Evolutionary conservation across 306 rosid species (phyloP).

Genomic region (Cucumis melo): DNA sequence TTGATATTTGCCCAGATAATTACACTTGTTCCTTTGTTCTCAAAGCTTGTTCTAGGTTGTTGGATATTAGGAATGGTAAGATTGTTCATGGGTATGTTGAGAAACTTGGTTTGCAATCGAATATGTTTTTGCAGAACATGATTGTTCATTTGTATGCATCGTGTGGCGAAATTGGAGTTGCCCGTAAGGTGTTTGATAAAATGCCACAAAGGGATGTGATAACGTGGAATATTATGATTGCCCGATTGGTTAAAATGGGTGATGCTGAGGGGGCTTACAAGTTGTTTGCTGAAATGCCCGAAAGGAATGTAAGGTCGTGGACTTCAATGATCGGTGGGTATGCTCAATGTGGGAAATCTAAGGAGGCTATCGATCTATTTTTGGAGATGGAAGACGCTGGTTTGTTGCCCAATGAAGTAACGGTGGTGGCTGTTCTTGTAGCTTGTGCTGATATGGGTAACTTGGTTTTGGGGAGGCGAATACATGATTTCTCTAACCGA

Average conservation of each 20-base stretch:
- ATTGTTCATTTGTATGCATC: slow-evolving; percentile 20
- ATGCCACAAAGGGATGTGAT: slow-evolving; percentile 36
- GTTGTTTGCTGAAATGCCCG: slow-evolving; percentile 24
- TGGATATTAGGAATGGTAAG: slow-evolving; percentile 27
- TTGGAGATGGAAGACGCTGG: slow-evolving; percentile 31
- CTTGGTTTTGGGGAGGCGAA: slow-evolving; percentile 30
- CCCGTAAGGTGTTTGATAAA: slow-evolving; percentile 33
- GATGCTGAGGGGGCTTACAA: slow-evolving; percentile 25
- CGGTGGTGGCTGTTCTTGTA: slow-evolving; percentile 31
- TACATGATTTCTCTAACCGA: slow-evolving; percentile 23
- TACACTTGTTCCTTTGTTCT: slow-evolving; percentile 37
- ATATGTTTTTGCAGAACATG: slow-evolving; percentile 31
- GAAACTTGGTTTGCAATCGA: slow-evolving; percentile 35
- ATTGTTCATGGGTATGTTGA: slow-evolving; percentile 33
- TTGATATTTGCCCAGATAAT: slow-evolving; percentile 20
- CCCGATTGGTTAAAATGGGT: slow-evolving; percentile 22
- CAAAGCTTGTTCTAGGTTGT: slow-evolving; percentile 27
- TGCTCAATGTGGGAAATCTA: slow-evolving; percentile 36
- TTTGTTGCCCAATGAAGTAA: slow-evolving; percentile 36
- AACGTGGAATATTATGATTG: slow-evolving; percentile 37
- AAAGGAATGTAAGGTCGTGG: slow-evolving; percentile 47
- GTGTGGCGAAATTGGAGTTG: slow-evolving; percentile 24
- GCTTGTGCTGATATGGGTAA: slow-evolving; percentile 46
- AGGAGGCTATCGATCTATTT: slow-evolving; percentile 29
- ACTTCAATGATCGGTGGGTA: slow-evolving; percentile 41